These are phyloP conservation scores for Stephanocyclus meneghinianus DNA, from an alignment of 352 stramenopile species.

Conservation along the genomic window DNA sequence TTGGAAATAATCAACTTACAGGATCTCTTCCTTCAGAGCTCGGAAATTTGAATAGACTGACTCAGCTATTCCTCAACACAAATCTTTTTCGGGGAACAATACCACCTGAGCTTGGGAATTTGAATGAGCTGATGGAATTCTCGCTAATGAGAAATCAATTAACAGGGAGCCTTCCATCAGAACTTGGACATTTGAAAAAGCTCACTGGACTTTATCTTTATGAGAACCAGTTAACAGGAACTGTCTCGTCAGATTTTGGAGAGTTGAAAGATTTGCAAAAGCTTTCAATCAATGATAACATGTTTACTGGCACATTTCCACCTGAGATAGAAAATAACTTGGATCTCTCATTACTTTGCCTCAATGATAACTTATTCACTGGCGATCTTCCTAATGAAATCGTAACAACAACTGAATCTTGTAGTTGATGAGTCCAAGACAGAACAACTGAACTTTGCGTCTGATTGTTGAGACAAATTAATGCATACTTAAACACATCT, in stretches of 20 bases:
- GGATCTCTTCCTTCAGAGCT: no score
- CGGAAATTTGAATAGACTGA: no score
- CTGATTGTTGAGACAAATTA: no score
- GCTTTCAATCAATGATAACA: neutral
- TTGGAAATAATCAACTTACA: neutral
- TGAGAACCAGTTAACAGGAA: neutral
- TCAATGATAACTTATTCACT: no score
- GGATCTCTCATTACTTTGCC: neutral
- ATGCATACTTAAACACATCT: no score
- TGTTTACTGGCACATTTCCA: neutral
- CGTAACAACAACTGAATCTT: no score
- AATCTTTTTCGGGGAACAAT: neutral
- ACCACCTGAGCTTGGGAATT: neutral
- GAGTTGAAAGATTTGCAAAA: neutral
- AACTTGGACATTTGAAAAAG: neutral
- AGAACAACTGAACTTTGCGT: no score
- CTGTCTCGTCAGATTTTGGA: neutral
- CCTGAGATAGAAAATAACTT: neutral
- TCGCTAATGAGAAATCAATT: neutral
- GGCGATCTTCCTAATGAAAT: no score
- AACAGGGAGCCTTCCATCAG: neutral
- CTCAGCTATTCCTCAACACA: no score
- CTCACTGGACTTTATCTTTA: neutral
- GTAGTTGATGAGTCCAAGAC: no score
- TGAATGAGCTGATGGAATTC: neutral